These are phyloP conservation scores for Acorus gramineus DNA, from an alignment of 106 monocot genomes.

Conservation along the genomic window DNA sequence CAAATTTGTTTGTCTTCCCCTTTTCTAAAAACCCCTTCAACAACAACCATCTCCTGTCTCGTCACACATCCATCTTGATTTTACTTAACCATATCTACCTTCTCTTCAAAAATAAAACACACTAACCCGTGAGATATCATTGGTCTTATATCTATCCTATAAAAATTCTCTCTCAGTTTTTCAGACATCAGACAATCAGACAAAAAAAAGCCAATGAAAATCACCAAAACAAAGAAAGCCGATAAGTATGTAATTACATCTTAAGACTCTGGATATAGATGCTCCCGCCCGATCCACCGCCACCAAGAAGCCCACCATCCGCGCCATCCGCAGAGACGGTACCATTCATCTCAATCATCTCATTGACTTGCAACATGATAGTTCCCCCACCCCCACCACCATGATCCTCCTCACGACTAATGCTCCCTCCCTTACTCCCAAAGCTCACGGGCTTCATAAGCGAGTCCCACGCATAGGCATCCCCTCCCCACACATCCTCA, in stretches of 20 bases:
- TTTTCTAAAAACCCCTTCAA: too few species aligned
- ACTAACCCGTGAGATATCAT: too few species aligned
- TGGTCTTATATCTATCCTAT: too few species aligned
- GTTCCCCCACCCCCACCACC: conserved; percentile 86
- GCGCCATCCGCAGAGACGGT: conserved; percentile 64
- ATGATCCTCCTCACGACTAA: conserved; percentile 77
- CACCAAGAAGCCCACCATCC: conserved; percentile 49
- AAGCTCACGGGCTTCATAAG: conserved; percentile 59
- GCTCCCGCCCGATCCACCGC: conserved; percentile 92
- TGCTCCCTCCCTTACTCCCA: conserved; percentile 81
- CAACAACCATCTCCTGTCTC: too few species aligned
- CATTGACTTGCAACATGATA: conserved; percentile 40
- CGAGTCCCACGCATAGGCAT: conserved; percentile 72
- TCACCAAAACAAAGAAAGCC: background rate
- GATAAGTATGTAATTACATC: conserved; percentile 42
- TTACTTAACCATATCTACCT: too few species aligned
- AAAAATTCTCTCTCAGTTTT: too few species aligned
- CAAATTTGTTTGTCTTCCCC: too few species aligned
- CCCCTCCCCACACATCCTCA: conserved; percentile 97
- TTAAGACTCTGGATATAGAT: conserved; percentile 52
- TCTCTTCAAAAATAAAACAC: too few species aligned
- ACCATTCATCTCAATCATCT: conserved; percentile 49
- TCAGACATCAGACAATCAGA: too few species aligned
- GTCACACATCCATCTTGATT: too few species aligned
- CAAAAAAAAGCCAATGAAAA: too few species aligned